These are phyloP conservation scores for Xylaria sp. DNA, from an alignment of 2,329 filamentous ascomycete genomes.

Conservation along the genomic window DNA sequence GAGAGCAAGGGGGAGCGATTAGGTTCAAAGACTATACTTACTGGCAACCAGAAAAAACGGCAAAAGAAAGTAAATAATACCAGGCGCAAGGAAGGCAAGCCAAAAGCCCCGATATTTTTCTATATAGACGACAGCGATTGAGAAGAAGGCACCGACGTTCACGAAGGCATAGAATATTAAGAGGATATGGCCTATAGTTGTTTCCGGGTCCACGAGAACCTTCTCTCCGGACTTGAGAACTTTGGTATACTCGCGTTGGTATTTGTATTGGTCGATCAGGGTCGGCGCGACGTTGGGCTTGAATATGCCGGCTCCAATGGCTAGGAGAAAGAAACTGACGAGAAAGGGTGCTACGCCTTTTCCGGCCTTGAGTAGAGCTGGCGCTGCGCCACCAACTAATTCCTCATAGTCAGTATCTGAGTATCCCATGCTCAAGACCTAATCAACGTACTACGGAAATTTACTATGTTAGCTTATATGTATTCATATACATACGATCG, in stretches of 20 bases:
- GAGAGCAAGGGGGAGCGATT: not conserved
- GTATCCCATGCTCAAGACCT: not conserved
- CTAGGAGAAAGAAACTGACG: conserved; percentile 72
- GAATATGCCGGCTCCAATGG: conserved; percentile 76
- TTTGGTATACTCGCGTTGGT: conserved; percentile 56
- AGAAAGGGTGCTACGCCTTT: conserved; percentile 67
- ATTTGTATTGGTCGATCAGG: conserved; percentile 57
- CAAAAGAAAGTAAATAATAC: conserved; percentile 65
- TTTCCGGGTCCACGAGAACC: conserved; percentile 60
- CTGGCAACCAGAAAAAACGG: conserved; percentile 66
- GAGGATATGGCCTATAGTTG: conserved; percentile 58
- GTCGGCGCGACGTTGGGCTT: conserved; percentile 68
- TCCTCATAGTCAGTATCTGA: conserved; percentile 12
- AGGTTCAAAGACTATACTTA: conserved; percentile 21
- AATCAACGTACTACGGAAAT: conserved; percentile 24
- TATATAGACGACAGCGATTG: conserved; percentile 67
- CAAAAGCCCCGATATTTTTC: conserved; percentile 72
- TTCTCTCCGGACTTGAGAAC: conserved; percentile 57
- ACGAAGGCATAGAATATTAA: conserved; percentile 53
- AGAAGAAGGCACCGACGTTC: conserved; percentile 64
- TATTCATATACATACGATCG: too few relatives aligned
- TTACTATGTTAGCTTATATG: conserved; percentile 18
- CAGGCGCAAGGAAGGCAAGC: conserved; percentile 60
- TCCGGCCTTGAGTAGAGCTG: conserved; percentile 62
- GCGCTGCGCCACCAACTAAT: conserved; percentile 68